Evolutionary conservation across 257 asterid species (phyloP), one percentile per base, ranked within the genome.

Genomic region (Solanum medicagineum): DNA sequence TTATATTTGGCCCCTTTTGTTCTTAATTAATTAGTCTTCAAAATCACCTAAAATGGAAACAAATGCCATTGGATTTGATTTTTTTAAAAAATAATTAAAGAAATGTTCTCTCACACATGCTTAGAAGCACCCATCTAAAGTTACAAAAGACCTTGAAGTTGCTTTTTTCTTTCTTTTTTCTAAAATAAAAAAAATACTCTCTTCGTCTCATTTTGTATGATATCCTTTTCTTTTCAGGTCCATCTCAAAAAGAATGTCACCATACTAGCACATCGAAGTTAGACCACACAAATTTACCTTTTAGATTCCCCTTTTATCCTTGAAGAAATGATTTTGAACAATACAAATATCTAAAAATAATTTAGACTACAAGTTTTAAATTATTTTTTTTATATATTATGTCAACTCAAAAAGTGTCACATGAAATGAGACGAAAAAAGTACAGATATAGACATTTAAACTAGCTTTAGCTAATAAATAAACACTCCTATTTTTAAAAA

Each of bases 31-130:
- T 29, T 68, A 32, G 7, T 53, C 74, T 29, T 68, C 7, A 26
- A 54, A 51, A 68, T 26, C 83, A 83, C 86, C 69, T 49, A 4
- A 62, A 68, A 83, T 68, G 63, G 86, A 68, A 83, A 83, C 56
- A 49, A 45, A 77, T 77, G 83, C 10, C 29, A 7, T 51, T 77
- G 83, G 51, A 83, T 24, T 68, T n/a, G 16, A 10, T 13, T 26
- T 22, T 12, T 36, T 36, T 4, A 2, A 32, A 32, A 42, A 62
- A 40, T 22, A 62, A 29, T 8, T 7, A 44, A 81, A 32, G 10
- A 59, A 17, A 42, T 22, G 4, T 45, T 55, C 62, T 75, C 85
- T 53, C 84, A 13, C 81, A 29, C 82, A 22, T 10, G 36, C 54
- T 81, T 4, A 44, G 71, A 63, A 59, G 75, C 57, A 81, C 54